Evolutionary conservation across 352 stramenopile genomes (phyloP), one percentile per base, ranked within the genome.

Genomic region (Pilasporangium apinafurcum): DNA sequence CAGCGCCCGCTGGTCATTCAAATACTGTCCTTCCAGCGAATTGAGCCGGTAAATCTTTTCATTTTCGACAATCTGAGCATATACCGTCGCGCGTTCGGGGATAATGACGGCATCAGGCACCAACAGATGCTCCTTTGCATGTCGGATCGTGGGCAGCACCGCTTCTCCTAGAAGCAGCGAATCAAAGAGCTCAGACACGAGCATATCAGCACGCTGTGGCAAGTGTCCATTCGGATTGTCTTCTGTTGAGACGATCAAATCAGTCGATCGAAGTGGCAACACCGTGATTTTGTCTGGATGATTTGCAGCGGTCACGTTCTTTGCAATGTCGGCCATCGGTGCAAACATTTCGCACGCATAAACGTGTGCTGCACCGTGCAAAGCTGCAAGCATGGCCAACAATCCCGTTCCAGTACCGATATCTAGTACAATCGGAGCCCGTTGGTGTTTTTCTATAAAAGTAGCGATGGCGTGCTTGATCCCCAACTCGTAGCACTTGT

Each of bases 181-280:
- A 67, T 97, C 90, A 37, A 96, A 90, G 18, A 96, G 75, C 67
- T 97, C 90, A 8, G 87, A 96, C 30, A 97, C 86, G n/a, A 96
- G 65, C 60, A 97, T 78, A 41, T 97, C 88, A 3, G 84, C 83
- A 14, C 81, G 79, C 26, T 53, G 49, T 7, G 76, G 79, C 35
- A 92, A 37, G 39, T 89, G 66, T 8, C 51, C 49, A 14, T 49
- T 37, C 5, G 31, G 14, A 13, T 13, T 28, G n/a, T 37, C 31
- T 0, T 65, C 51, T 0, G 36, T 16, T 4, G 50, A 48, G 6
- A 92, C 67, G 13, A 59, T 56, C 29, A 94, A 54, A 17, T 87
- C 75, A 10, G 78, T 92, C n/a, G 76, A 92, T 9, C 77, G 73
- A 38, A 83, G 52, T 17, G 76, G 59, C 33, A 89, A 77, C 5